phyloP scores from a whole-genome alignment of 352 stramenopile genomes.

The Salisapilia sapeloensis region DNA sequence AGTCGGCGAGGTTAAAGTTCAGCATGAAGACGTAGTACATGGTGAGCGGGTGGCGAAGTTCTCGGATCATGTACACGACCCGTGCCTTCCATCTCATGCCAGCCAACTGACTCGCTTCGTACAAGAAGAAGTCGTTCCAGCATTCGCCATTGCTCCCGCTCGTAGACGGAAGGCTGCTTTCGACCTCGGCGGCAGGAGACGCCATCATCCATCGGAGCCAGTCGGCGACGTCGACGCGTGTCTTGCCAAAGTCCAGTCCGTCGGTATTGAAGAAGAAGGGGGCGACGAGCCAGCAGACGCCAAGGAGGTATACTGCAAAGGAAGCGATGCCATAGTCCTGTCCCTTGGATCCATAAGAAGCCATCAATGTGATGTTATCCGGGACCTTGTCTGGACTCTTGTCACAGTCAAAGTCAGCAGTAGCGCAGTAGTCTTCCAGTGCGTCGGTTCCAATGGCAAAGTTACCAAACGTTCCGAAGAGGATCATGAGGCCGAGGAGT shows the following conservation, averaged over 20 bases:
- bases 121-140: slow-evolving; percentile 65
- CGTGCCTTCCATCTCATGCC: slow-evolving; percentile 42
- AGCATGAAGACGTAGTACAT: slow-evolving; percentile 76
- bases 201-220: slow-evolving; percentile 74
- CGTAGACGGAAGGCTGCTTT: slow-evolving; percentile 22
- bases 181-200: slow-evolving; percentile 19
- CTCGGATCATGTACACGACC: slow-evolving; percentile 50
- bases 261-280: slow-evolving; percentile 83
- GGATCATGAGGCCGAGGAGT: slow-evolving; percentile 60
- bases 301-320: slow-evolving; percentile 78
- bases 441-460: slow-evolving; percentile 53
- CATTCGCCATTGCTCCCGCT: slow-evolving; percentile 21
- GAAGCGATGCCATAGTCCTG: slow-evolving; percentile 78
- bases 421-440: slow-evolving; percentile 32
- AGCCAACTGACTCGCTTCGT: slow-evolving; percentile 51
- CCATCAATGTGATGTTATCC: slow-evolving; percentile 48
- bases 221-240: slow-evolving; percentile 60
- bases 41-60: slow-evolving; percentile 55
- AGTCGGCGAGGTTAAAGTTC: slow-evolving; percentile 48
- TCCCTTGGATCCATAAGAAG: slow-evolving; percentile 68
- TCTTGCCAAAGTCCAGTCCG: slow-evolving; percentile 76
- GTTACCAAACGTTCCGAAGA: slow-evolving; percentile 66
- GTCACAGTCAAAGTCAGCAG: slow-evolving; percentile 30
- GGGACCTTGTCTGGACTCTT: slow-evolving; percentile 27
- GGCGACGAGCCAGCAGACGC: slow-evolving; percentile 56